Evolutionary conservation across 2,329 filamentous ascomycete genomes (phyloP), one percentile per base, ranked within the genome.

Genomic region (Ceratocystis papillata): DNA sequence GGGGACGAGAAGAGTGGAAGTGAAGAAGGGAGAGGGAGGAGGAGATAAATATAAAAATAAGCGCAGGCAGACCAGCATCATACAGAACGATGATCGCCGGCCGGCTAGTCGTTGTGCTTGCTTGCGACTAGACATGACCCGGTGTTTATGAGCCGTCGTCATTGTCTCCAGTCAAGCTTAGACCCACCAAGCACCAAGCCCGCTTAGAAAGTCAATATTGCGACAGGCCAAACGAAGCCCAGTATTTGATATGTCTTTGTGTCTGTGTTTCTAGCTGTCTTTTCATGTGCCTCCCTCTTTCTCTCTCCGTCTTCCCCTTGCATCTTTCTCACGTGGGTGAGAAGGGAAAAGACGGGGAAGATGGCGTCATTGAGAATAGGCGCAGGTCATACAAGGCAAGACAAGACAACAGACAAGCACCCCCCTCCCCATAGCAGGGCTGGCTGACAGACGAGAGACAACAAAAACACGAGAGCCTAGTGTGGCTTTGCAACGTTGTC

Each of bases 151-250:
- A 5, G 37, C 8, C 37, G 37, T 41, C 10, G 37, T 41, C 37
- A 41, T 41, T 41, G 37, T 41, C 12, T 41, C 37, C 10, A 41
- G 37, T 15, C 37, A 41, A 41, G 37, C 37, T 4, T 41, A 41
- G 3, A 15, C 37, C 37, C 37, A 41, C 37, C 37, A 41, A 41
- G 37, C 48, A 50, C 48, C 20, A 50, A 50, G 48, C 48, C 48
- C 48, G 48, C 48, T 50, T 50, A 50, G 48, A 8, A 50, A 25
- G 48, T 22, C 48, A 50, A 22, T 50, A 50, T 50, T 50, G 37
- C 37, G 37, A 41, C 37, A 41, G 37, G 37, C 37, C 37, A 41
- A 5, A 41, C 37, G 37, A 41, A 41, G 37, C 37, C 37, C 37
- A 41, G 37, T 41, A 41, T 50, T 20, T 22, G 20, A n/a, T 22